These are phyloP conservation scores for Neonectria sp. DNA, from an alignment of 2,329 filamentous ascomycete species.

Conservation along the genomic window DNA sequence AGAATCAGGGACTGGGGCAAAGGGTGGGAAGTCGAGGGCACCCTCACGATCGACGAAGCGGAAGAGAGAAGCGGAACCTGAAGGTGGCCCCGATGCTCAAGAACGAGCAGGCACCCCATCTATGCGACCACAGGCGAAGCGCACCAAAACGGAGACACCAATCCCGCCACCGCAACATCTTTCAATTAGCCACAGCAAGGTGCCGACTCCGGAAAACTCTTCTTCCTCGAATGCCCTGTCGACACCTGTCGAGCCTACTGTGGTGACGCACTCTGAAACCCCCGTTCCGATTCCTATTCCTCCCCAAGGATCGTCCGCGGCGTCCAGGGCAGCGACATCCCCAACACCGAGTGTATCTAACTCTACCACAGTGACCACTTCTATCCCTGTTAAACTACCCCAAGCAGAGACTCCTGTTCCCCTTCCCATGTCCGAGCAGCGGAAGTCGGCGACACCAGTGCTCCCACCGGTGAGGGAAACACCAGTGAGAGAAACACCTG, in stretches of 20 bases:
- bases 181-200: slow-evolving; percentile 48
- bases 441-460: slow-evolving; percentile 52
- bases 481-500: slow-evolving; percentile 21
- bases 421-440: slow-evolving; percentile 52
- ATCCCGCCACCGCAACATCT: slow-evolving; percentile 63
- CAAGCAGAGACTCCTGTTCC: slow-evolving; percentile 56
- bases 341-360: slow-evolving; percentile 47
- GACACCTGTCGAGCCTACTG: slow-evolving; percentile 36
- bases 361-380: slow-evolving; percentile 44
- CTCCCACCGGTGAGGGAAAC: slow-evolving; percentile 49
- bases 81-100: slow-evolving; percentile 48
- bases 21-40: slow-evolving; percentile 48
- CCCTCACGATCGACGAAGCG: slow-evolving; percentile 59
- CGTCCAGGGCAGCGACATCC: slow-evolving; percentile 50
- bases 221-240: slow-evolving; percentile 37
- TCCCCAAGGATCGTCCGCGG: slow-evolving; percentile 45
- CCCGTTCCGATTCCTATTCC: slow-evolving; percentile 59
- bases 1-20: slow-evolving; percentile 32
- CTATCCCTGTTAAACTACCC: slow-evolving; percentile 51
- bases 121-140: slow-evolving; percentile 62
- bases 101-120: slow-evolving; percentile 49
- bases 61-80: slow-evolving; percentile 59
- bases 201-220: slow-evolving; percentile 41
- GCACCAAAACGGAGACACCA: slow-evolving; percentile 71
- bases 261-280: slow-evolving; percentile 55